These are phyloP conservation scores for Calamus simplicifolius DNA, from an alignment of 176 grass and related monocot species.

Conservation along the genomic window DNA sequence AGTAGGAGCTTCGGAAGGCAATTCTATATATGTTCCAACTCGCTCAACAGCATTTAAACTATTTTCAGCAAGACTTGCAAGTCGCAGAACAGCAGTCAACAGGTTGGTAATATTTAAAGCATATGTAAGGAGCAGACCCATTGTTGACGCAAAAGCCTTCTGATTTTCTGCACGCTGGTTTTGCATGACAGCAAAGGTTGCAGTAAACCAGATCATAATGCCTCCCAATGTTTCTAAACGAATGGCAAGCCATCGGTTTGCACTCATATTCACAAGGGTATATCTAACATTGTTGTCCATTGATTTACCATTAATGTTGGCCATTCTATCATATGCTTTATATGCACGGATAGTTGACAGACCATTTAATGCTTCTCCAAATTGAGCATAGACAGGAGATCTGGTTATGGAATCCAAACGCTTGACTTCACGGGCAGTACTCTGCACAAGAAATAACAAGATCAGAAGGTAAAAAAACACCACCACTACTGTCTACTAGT, in stretches of 20 bases:
- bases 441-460: constrained; percentile 33
- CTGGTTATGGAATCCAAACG: constrained; percentile 90
- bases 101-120: constrained; percentile 92
- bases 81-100: constrained; percentile 69
- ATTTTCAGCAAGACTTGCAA: constrained; percentile 99
- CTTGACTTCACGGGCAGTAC: constrained; percentile 89
- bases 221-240: constrained; percentile 94
- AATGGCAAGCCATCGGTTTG: constrained; percentile 95
- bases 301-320: constrained; percentile 76
- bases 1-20: constrained; percentile 87
- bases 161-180: constrained; percentile 86
- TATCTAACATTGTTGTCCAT: constrained; percentile 99
- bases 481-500: not conserved
- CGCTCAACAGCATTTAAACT: constrained; percentile 98
- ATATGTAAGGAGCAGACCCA: constrained; percentile 94
- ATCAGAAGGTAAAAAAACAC: constrained; percentile 13
- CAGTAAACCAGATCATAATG: constrained; percentile 97
- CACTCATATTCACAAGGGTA: constrained; percentile 87
- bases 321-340: constrained; percentile 98
- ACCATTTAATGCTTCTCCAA: constrained; percentile 93
- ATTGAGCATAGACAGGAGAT: constrained; percentile 97
- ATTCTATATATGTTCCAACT: constrained; percentile 81
- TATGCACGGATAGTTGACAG: constrained; percentile 93
- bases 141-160: constrained; percentile 90
- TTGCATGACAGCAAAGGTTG: constrained; percentile 98